Evolutionary conservation across 805 yeast genomes (phyloP).

Genomic region (Metschnikowia corniflorae): DNA sequence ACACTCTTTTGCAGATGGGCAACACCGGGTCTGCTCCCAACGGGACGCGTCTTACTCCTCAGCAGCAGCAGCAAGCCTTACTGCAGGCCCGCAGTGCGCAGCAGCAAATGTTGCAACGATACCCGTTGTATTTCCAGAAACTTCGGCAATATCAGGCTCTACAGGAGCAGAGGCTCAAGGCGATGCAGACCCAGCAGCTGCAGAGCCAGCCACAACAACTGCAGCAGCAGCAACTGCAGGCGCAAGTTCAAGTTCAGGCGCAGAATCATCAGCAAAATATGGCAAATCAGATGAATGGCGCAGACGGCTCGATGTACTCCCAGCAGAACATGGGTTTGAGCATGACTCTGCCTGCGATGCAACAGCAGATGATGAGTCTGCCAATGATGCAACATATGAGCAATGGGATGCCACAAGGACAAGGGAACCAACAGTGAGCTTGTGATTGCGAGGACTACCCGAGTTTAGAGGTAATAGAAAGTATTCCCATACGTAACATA

Average conservation of each 20-base stretch:
- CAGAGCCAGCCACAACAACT: slow-evolving; percentile 14
- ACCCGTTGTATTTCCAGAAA: slow-evolving; percentile 36
- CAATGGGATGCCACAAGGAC: slow-evolving; percentile 15
- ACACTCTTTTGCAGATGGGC: slow-evolving; percentile 40
- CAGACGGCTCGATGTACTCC: slow-evolving; percentile 8
- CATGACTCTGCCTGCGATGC: slow-evolving; percentile 18
- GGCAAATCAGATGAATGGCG: slow-evolving; percentile 6
- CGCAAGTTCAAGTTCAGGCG: slow-evolving; percentile 6
- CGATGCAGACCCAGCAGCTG: slow-evolving; percentile 19
- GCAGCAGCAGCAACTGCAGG: slow-evolving; percentile 12
- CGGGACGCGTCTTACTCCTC: slow-evolving; percentile 37
- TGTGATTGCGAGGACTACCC: no score
- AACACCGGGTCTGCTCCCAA: slow-evolving; percentile 43
- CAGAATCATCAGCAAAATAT: slow-evolving; percentile 12
- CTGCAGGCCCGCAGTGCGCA: slow-evolving; percentile 40
- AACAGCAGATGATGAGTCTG: slow-evolving; percentile 20
- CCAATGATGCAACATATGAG: slow-evolving; percentile 19
- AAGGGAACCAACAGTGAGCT: slow-evolving; percentile 13
- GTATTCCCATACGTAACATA: no score
- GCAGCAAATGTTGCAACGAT: slow-evolving; percentile 35
- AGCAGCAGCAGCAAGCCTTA: slow-evolving; percentile 43
- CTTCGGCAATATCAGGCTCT: slow-evolving; percentile 35
- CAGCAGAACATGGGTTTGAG: slow-evolving; percentile 15
- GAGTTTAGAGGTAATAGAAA: no score
- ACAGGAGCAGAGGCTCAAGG: slow-evolving; percentile 23